Percentiles rank a stretch among this genome's conserved stretches.
Evolutionary conservation across 2,329 filamentous ascomycete genomes (phyloP).

Genomic region (Alternaria sp.): DNA sequence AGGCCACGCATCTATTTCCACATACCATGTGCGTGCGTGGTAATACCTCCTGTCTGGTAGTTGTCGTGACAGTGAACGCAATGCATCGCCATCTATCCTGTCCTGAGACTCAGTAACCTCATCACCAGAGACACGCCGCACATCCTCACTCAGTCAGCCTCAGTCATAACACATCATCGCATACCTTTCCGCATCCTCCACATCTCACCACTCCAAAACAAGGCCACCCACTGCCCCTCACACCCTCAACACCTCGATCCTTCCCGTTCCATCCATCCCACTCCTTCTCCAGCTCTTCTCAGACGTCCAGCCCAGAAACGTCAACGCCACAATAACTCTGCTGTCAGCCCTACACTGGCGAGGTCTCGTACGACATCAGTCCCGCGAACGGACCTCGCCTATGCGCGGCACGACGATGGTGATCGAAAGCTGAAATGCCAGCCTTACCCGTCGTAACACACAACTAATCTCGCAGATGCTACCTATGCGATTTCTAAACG

Average conservation of each 20-base stretch:
- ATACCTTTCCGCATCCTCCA: neutral
- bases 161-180: neutral
- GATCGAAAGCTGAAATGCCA: neutral
- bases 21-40: neutral
- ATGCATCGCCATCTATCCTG: neutral
- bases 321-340: constrained; percentile 3
- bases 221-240: neutral
- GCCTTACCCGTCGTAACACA: neutral
- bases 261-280: constrained; percentile 1
- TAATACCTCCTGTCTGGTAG: neutral
- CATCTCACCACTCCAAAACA: neutral
- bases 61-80: neutral
- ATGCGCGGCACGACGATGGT: neutral
- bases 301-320: neutral
- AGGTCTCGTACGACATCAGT: neutral
- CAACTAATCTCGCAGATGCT: constrained; percentile 2
- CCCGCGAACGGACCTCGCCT: constrained; percentile 14
- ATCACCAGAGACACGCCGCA: neutral
- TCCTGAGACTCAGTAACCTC: neutral
- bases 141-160: neutral
- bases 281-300: neutral
- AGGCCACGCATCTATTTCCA: neutral
- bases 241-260: neutral
- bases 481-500: neutral
- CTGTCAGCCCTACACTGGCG: constrained; percentile 8